A percentile compares a stretch with the other conserved stretches of the same genome.
These are phyloP conservation scores for Trichosporon coremiiforme DNA, from an alignment of 1,284 basidiomycete species.

Conservation along the genomic window DNA sequence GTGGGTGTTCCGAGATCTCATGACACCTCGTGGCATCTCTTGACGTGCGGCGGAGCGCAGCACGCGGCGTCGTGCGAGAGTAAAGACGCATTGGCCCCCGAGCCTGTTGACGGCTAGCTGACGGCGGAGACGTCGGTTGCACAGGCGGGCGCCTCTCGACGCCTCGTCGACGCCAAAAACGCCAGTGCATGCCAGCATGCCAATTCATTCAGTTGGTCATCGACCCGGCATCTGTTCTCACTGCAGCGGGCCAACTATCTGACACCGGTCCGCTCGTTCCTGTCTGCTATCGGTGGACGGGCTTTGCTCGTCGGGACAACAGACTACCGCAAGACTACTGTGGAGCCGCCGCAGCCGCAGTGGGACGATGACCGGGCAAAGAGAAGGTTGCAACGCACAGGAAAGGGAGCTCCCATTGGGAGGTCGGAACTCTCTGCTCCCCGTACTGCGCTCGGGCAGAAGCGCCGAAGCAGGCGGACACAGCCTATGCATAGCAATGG, in stretches of 20 bases:
- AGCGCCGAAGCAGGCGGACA: too few species aligned
- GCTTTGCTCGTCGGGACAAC: background rate
- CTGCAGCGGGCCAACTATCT: background rate
- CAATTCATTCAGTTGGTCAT: background rate
- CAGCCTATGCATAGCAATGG: background rate
- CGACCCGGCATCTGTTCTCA: background rate
- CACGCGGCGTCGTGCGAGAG: background rate
- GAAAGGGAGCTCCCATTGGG: background rate
- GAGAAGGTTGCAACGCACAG: slow-evolving; percentile 5
- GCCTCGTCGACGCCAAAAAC: background rate
- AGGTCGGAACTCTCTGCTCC: background rate
- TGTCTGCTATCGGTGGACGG: background rate
- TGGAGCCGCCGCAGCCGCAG: background rate
- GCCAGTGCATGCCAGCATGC: background rate
- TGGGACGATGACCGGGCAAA: background rate
- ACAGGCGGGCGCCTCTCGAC: background rate
- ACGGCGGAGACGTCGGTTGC: background rate
- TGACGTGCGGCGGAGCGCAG: background rate
- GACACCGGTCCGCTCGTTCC: background rate
- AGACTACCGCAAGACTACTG: background rate
- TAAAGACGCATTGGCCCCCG: too few species aligned
- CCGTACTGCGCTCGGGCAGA: slow-evolving; percentile 1
- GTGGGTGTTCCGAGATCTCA: background rate
- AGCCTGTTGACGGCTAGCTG: background rate
- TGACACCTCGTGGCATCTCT: too few species aligned